Conservation (phyloP, 768 basidiomycete genomes). For the Termitomyces sp. region DNA sequence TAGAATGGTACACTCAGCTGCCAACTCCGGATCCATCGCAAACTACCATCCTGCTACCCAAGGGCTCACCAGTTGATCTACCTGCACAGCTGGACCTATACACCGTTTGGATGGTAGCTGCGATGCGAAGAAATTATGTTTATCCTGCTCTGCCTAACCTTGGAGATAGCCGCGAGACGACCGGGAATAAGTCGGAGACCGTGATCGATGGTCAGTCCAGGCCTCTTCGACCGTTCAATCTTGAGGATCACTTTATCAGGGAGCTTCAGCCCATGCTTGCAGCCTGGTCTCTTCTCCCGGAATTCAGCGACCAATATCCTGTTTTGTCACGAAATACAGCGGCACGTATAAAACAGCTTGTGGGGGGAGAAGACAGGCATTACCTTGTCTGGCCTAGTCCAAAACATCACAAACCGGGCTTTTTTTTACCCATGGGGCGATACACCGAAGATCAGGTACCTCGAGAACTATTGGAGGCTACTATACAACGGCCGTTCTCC, state of each 20-base stretch:
- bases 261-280: conserved; percentile 1
- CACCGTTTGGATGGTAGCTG: neutral
- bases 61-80: neutral
- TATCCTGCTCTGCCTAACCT: conserved; percentile 1
- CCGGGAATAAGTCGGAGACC: neutral
- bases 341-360: neutral
- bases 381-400: neutral
- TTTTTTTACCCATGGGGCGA: conserved; percentile 2
- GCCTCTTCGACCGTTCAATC: neutral
- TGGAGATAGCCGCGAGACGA: neutral
- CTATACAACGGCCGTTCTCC: neutral
- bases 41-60: neutral
- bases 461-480: neutral
- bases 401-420: neutral
- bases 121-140: neutral
- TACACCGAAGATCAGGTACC: neutral
- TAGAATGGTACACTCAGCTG: conserved; percentile 1
- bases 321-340: neutral
- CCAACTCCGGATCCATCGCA: neutral
- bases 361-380: neutral
- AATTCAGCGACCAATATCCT: neutral
- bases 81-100: neutral
- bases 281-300: neutral
- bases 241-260: neutral
- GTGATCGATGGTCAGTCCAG: neutral